Evolutionary conservation across 2,329 filamentous ascomycete species (phyloP), one percentile per base, ranked within the genome.

Genomic region (Microsporum audouinii): DNA sequence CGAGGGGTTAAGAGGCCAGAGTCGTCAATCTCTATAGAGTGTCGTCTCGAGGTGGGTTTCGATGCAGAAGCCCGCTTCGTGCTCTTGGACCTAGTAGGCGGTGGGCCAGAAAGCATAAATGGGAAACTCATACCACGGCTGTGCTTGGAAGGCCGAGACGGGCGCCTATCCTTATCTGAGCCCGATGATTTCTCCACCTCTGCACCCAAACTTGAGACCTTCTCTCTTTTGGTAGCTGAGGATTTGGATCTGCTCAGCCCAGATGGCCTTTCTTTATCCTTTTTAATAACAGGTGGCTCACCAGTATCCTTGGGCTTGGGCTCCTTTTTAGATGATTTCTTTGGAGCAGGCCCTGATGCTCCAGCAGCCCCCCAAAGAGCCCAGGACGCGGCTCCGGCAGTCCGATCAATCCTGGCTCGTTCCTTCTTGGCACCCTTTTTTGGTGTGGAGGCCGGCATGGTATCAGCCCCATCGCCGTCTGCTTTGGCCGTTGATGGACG

Each of bases 391-490:
- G 74, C 75, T 39, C 80, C 80, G 62, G 82, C 80, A 41, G 88
- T 86, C 62, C 89, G 88, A 66, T 84, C 88, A 65, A 91, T 83
- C 69, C 87, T 89, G 33, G 87, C 77, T 12, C 90, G 87, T 65
- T 95, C 88, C 71, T 88, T 95, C 41, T 84, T 89, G 2, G 79
- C 79, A 3, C 78, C 71, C 59, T 81, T 83, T 63, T 79, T 84
- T 10, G 80, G 75, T 17, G 61, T 59, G 3, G 55, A 41, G 58
- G 85, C 77, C 6, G 79, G 76, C 57, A 81, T 79, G 31, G 80
- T 81, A 7, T 79, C 79, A 38, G 77, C 75, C 61, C 68, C 65
- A 49, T 70, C 69, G 12, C 60, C 62, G 10, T 67, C 66, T 49
- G 67, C 63, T 53, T 71, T 66, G 49, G 72, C 66, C 31, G 65